Evolutionary conservation across 768 basidiomycete genomes (phyloP), one percentile per base, ranked within the genome.

Genomic region (Mycena sanguinolenta): DNA sequence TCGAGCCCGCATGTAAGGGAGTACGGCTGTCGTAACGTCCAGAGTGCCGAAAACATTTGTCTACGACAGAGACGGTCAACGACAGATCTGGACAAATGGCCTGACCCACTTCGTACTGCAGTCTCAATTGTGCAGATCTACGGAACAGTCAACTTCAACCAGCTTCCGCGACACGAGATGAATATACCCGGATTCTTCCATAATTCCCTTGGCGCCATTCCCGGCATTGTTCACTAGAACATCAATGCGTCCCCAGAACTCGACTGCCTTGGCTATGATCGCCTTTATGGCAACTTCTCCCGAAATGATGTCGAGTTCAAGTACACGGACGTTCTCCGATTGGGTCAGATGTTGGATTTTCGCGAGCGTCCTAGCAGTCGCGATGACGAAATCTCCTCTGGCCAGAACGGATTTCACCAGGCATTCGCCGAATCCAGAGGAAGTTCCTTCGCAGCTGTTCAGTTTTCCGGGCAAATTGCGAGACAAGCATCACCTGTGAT

Each of bases 191-290:
- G 76, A 76, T 71, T 84, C 84, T 71, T 85, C 85, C 28, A 83
- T 59, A 12, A 82, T 58, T 6, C 78, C 78, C 54, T 79, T 78
- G 58, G 80, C 60, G 25, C 81, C 82, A 72, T 76, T 75, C n/a
- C 84, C 85, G 23, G 84, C 86, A 72, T 86, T 86, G 71, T 86
- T 86, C 9, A 85, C 83, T 1, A 79, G 53, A 0, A 86, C 84
- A 60, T 87, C 85, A 60, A 87, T 81, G 28, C 76, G 74, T 17
- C 83, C 83, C 79, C 82, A 85, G 44, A 77, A 75, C 27, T 53
- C 67, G 16, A 80, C 72, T 13, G 84, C 79, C 49, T 81, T 76
- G 53, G 79, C 73, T 19, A 83, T 77, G 34, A 72, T 74, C 5
- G 72, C 62, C 53, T 80, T 76, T 34, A 86, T 79, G 30, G 69